Evolutionary conservation across 2,329 filamentous ascomycete species (phyloP), one percentile per base, ranked within the genome.

Genomic region (Fusarium sp.): DNA sequence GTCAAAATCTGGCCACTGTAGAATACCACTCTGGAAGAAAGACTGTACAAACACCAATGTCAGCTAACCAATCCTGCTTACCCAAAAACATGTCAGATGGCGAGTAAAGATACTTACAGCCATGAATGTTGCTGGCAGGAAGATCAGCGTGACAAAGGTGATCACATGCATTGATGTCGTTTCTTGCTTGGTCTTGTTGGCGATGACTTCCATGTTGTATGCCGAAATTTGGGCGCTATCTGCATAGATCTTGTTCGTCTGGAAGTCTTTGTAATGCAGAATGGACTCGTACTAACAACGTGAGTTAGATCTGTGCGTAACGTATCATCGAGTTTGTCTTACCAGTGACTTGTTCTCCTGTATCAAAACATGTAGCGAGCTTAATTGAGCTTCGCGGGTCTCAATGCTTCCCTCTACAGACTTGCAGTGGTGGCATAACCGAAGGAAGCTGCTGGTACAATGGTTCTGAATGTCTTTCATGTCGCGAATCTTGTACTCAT

Each of bases 81-180:
- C 11, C 6, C 6, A 29, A 11, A 11, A 29, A 33, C 13, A 15
- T 31, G 29, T 31, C 29, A 31, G 7, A 31, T 31, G 29, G 29
- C 29, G 29, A 9, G 29, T 31, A 8, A 2, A 36, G 3, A 27
- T 8, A 29, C 66, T 15, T 45, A 69, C 66, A n/a, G 66, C 66
- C 35, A 69, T 63, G n/a, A 69, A 69, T 5, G 67, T 69, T 2
- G 45, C 61, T 0, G 67, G 67, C 0, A 69, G 45, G 5, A 69
- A 69, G 3, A 69, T 55, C 2, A 69, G 51, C 10, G 67, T 66
- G 11, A 69, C 58, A 17, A 66, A 41, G 2, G 67, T 63, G 4
- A 69, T 63, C 5, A 69, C 41, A 9, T 69, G 66, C 62, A 69
- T 69, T 2, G 67, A 69, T 1, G 54, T 63, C 11, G 67, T 69